Conservation (phyloP, 345 rosid species). For the Balakata baccata region DNA sequence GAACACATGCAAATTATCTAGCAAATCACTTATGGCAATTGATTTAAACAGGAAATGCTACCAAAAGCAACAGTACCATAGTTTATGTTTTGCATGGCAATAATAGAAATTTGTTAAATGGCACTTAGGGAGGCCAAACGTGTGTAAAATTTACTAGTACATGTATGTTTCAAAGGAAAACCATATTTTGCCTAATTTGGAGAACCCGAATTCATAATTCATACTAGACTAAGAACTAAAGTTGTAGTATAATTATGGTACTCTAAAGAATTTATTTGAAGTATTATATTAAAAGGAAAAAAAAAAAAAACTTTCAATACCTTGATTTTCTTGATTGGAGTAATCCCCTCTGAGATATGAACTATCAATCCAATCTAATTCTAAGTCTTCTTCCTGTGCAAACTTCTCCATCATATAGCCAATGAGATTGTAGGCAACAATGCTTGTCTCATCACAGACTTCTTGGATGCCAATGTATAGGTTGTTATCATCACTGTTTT, state of each 20-base stretch:
- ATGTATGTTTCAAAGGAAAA: background rate
- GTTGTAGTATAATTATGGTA: background rate
- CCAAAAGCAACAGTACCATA: background rate
- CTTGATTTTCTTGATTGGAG: constrained; percentile 41
- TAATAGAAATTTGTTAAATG: background rate
- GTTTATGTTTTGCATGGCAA: too few relatives aligned
- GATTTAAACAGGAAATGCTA: background rate
- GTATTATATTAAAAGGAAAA: background rate
- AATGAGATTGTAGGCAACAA: constrained; percentile 64
- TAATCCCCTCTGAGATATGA: constrained; percentile 50
- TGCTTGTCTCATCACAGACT: constrained; percentile 61
- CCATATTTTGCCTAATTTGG: background rate
- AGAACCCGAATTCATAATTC: background rate
- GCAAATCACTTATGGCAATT: background rate
- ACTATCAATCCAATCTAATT: constrained; percentile 31
- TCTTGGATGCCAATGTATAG: constrained; percentile 71
- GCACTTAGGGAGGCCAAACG: background rate
- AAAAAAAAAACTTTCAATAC: constrained; percentile 17
- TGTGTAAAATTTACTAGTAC: background rate
- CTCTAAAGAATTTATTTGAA: background rate
- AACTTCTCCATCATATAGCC: constrained; percentile 47
- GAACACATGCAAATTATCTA: background rate
- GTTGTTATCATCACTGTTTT: constrained; percentile 32
- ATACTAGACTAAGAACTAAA: background rate
- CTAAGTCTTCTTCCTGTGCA: constrained; percentile 33